Percentiles rank a stretch among this genome's conserved stretches.
These are phyloP conservation scores for Aspergillus thermomutatus DNA, from an alignment of 2,329 filamentous ascomycete genomes.

Conservation along the genomic window DNA sequence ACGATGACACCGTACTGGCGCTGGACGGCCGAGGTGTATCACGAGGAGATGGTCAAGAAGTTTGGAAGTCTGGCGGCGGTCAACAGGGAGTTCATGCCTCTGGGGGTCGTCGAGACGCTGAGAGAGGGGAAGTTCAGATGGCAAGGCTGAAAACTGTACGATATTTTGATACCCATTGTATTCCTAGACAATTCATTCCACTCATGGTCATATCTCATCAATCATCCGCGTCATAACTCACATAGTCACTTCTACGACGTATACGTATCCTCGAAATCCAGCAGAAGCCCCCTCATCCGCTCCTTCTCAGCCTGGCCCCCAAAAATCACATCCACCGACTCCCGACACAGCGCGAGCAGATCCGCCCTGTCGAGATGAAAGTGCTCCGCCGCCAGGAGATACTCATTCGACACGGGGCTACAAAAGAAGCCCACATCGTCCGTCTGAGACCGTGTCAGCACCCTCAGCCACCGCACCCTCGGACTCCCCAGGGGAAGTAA, in stretches of 20 bases:
- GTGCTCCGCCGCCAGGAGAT: constrained; percentile 66
- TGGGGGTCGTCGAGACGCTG: constrained; percentile 43
- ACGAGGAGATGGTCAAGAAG: constrained; percentile 37
- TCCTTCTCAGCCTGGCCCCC: constrained; percentile 57
- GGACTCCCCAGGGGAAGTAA: constrained; percentile 1
- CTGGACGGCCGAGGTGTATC: constrained; percentile 42
- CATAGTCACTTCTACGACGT: constrained; percentile 1
- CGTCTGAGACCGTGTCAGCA: constrained; percentile 54
- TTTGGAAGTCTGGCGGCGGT: constrained; percentile 42
- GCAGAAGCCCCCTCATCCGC: constrained; percentile 22
- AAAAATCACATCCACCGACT: constrained; percentile 65
- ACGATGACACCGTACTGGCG: constrained; percentile 43
- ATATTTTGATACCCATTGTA: neutral
- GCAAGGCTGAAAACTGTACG: constrained; percentile 30
- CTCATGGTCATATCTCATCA: neutral
- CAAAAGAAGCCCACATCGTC: constrained; percentile 82
- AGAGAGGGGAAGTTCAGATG: constrained; percentile 40
- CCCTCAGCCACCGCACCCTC: neutral
- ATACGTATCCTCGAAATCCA: constrained; percentile 17
- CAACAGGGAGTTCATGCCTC: constrained; percentile 39
- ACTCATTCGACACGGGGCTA: constrained; percentile 73
- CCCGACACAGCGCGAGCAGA: constrained; percentile 56
- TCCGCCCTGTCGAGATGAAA: constrained; percentile 56
- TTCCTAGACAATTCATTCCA: neutral
- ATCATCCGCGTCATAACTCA: neutral